Conservation (phyloP, 106 monocot genomes). For the Acanthochlamys bracteata region DNA sequence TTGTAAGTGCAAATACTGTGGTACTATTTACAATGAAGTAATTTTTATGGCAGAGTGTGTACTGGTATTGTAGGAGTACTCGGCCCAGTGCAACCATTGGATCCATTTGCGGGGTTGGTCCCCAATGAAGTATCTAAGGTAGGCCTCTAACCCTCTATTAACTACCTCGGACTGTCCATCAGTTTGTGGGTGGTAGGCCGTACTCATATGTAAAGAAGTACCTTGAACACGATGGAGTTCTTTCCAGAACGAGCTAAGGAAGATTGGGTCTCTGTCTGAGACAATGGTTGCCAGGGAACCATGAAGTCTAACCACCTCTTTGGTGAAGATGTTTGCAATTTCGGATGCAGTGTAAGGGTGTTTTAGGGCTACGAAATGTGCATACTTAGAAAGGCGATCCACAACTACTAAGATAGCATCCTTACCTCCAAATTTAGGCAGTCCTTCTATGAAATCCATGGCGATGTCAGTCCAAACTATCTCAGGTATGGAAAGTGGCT, state of each 20-base stretch:
- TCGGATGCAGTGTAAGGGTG: background rate
- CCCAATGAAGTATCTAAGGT: background rate
- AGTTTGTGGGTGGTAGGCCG: background rate
- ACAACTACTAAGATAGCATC: constrained; percentile 1
- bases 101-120: too few species aligned
- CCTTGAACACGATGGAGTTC: background rate
- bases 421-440: background rate
- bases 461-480: constrained; percentile 1
- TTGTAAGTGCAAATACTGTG: too few species aligned
- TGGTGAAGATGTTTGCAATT: background rate
- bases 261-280: background rate
- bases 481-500: background rate
- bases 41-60: background rate
- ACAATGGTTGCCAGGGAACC: background rate
- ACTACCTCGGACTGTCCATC: background rate
- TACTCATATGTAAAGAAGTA: background rate
- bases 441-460: constrained; percentile 2
- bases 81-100: background rate
- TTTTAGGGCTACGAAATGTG: background rate
- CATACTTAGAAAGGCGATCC: background rate
- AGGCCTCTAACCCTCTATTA: background rate
- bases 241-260: background rate
- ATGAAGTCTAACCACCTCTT: background rate
- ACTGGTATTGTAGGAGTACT: background rate
- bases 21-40: background rate